These are phyloP conservation scores for Moesziomyces antarcticus DNA, from an alignment of 1,284 basidiomycete species.

Conservation along the genomic window DNA sequence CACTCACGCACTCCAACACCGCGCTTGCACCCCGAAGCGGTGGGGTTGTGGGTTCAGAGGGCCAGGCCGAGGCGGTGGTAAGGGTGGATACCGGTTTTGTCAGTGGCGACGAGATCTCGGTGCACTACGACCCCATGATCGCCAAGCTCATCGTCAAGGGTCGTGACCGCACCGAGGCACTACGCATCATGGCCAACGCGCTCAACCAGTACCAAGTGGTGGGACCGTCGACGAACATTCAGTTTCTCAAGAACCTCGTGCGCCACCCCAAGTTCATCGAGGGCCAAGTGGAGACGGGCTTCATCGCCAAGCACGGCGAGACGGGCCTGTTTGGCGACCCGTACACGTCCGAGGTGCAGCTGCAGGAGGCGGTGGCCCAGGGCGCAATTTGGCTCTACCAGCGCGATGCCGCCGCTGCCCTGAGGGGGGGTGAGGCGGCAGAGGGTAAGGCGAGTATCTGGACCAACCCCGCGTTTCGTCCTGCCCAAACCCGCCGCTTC, in stretches of 20 bases:
- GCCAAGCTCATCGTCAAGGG: constrained; percentile 92
- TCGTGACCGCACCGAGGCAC: constrained; percentile 83
- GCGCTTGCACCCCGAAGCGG: background rate
- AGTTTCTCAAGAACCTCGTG: constrained; percentile 83
- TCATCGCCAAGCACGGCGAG: constrained; percentile 73
- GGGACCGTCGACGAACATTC: constrained; percentile 89
- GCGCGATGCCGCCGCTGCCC: constrained; percentile 8
- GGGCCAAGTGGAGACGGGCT: constrained; percentile 91
- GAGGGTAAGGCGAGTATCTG: constrained; percentile 12
- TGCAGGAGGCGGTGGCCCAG: constrained; percentile 29
- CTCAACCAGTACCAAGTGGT: constrained; percentile 89
- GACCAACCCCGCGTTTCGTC: constrained; percentile 4
- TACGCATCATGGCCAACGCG: constrained; percentile 81
- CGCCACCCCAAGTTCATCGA: constrained; percentile 80
- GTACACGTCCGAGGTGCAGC: constrained; percentile 9
- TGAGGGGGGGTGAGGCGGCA: constrained; percentile 77
- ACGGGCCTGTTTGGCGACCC: constrained; percentile 37
- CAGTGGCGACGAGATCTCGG: constrained; percentile 77
- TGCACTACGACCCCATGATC: constrained; percentile 88
- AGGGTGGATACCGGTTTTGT: constrained; percentile 91
- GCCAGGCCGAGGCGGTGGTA: constrained; percentile 73
- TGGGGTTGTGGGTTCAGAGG: background rate
- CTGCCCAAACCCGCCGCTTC: background rate
- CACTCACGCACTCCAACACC: constrained; percentile 60
- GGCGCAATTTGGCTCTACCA: constrained; percentile 12